phyloP scores from a whole-genome alignment of 192 early-diverging fungal genomes.

The Coemansia aciculifera region DNA sequence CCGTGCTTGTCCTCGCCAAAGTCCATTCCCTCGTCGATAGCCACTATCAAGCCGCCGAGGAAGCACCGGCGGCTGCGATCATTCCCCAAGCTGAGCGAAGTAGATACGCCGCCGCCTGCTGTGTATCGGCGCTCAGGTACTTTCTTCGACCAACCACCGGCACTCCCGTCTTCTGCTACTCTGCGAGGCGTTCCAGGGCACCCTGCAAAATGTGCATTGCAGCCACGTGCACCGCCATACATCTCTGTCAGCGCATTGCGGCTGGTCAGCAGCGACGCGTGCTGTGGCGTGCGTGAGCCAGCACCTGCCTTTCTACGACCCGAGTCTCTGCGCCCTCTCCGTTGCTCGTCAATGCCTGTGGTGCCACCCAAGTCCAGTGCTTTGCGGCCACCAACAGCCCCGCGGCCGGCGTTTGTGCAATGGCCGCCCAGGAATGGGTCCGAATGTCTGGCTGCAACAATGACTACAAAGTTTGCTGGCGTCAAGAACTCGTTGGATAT shows the following conservation, averaged over 20 bases:
- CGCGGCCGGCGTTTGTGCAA: constrained; percentile 1
- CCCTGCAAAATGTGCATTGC: constrained; percentile 10
- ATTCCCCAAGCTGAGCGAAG: constrained; percentile 22
- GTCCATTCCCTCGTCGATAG: constrained; percentile 11
- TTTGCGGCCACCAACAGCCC: not conserved
- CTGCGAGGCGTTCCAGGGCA: constrained; percentile 40
- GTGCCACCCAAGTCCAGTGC: not conserved
- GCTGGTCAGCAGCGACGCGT: constrained; percentile 18
- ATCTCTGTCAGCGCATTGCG: constrained; percentile 33
- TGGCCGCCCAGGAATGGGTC: not conserved
- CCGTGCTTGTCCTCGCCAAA: not conserved
- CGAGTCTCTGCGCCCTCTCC: constrained; percentile 21
- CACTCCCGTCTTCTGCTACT: constrained; percentile 9
- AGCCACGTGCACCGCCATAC: constrained; percentile 19
- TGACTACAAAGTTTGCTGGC: constrained; percentile 19
- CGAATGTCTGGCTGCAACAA: not conserved
- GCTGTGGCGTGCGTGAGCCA: constrained; percentile 12
- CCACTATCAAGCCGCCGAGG: constrained; percentile 6
- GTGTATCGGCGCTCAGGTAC: not conserved
- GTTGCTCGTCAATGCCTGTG: constrained; percentile 35
- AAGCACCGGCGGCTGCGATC: constrained; percentile 1
- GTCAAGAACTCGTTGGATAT: constrained; percentile 52
- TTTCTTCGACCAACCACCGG: not conserved
- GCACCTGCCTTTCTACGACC: constrained; percentile 18
- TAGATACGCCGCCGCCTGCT: not conserved